Conservation (phyloP, 1,139 yeast genomes). For the Suhomyces anneliseae region DNA sequence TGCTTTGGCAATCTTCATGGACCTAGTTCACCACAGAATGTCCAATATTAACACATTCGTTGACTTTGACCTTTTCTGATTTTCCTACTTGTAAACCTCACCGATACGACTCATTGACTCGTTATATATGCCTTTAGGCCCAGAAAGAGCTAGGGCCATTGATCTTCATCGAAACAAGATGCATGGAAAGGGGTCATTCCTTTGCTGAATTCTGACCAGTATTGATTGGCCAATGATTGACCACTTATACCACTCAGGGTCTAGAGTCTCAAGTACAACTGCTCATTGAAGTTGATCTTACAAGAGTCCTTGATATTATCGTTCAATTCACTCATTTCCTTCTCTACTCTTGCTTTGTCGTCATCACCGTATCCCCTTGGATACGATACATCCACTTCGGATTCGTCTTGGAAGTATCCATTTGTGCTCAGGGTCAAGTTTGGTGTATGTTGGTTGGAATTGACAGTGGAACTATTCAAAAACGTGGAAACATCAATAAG, state of each 20-base stretch:
- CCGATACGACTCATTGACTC: no score
- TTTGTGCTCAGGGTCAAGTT: slow-evolving; percentile 8
- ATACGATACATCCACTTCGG: slow-evolving; percentile 1
- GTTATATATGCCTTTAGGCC: no score
- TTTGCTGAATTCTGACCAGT: no score
- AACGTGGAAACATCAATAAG: slow-evolving; percentile 47
- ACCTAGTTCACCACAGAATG: no score
- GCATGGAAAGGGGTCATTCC: no score
- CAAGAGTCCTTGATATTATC: slow-evolving; percentile 24
- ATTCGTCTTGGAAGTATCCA: slow-evolving; percentile 12
- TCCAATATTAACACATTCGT: no score
- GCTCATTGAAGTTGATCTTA: slow-evolving; percentile 23
- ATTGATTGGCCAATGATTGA: background rate
- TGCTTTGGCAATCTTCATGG: no score
- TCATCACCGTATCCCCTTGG: slow-evolving; percentile 14
- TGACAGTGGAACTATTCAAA: slow-evolving; percentile 21
- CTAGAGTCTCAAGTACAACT: slow-evolving; percentile 32
- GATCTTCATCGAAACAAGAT: no score
- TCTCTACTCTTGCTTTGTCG: slow-evolving; percentile 25
- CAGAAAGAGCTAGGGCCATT: no score
- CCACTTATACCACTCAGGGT: background rate
- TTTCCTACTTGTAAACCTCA: no score
- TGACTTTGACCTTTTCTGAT: no score
- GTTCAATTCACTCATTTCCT: slow-evolving; percentile 21
- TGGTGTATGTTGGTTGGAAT: slow-evolving; percentile 7